Evolutionary conservation across 768 basidiomycete species (phyloP).

Genomic region (Amanita pseudoporphyria): DNA sequence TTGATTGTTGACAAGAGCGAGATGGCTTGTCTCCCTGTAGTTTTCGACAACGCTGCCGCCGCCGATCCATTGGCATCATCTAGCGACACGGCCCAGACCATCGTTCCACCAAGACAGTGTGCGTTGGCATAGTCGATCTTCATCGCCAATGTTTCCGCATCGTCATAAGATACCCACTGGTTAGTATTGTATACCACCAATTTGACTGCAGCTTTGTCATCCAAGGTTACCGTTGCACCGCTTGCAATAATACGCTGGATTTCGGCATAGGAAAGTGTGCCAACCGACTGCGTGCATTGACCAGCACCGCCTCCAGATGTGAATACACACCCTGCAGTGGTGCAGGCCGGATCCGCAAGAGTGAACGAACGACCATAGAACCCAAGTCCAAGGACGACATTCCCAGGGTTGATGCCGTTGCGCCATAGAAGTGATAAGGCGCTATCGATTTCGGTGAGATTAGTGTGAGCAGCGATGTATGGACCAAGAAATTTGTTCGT

Average conservation of each 20-base stretch:
- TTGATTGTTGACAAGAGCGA: no score
- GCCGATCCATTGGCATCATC: no score
- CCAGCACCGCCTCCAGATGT: slow-evolving; percentile 8
- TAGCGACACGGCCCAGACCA: no score
- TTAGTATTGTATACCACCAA: slow-evolving; percentile 7
- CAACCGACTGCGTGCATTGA: slow-evolving; percentile 7
- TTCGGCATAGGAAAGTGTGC: slow-evolving; percentile 14
- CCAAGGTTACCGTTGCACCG: slow-evolving; percentile 5
- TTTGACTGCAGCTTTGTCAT: slow-evolving; percentile 12
- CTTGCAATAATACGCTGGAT: slow-evolving; percentile 10
- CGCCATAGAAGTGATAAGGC: slow-evolving; percentile 8
- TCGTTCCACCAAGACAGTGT: slow-evolving; percentile 13
- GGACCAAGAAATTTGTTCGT: slow-evolving; percentile 10
- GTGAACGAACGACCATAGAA: slow-evolving; percentile 14
- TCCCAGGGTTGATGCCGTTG: slow-evolving; percentile 5
- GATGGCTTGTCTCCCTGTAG: no score
- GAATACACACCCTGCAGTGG: slow-evolving; percentile 11
- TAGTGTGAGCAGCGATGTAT: slow-evolving; percentile 13
- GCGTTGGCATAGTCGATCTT: slow-evolving; percentile 14
- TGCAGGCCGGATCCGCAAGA: slow-evolving; percentile 11
- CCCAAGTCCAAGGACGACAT: slow-evolving; percentile 14
- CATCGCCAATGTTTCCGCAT: slow-evolving; percentile 12
- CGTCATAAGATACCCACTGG: slow-evolving; percentile 16
- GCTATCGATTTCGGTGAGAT: slow-evolving; percentile 13
- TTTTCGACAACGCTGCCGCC: no score